Evolutionary conservation across 148 eudicot species (phyloP), one percentile per base, ranked within the genome.

Genomic region (Silene latifolia): DNA sequence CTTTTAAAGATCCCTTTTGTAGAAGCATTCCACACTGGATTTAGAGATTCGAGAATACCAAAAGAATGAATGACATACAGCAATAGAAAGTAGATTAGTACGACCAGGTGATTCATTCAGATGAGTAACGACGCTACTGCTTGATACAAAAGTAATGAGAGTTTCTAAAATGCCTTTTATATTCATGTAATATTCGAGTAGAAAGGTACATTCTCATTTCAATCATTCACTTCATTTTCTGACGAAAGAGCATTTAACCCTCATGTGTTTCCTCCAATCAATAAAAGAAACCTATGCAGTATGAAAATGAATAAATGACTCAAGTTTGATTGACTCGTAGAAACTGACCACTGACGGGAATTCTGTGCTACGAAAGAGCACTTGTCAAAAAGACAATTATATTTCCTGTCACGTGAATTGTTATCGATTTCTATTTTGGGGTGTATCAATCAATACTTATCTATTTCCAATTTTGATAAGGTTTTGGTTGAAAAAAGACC

Each of bases 161-260:
- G 57, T 21, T 67, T 46, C 13, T 44, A 44, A 44, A 20, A 44
- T 32, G 56, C 18, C 32, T n/a, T 25, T 39, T 39, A 39, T 39
- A 7, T 39, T 39, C 44, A 39, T 39, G 44, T 7, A 0, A 63
- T 10, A 63, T 63, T 27, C 44, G 10, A 14, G 67, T 66, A n/a
- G 67, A 25, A 63, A 63, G 42, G 48, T 46, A 35, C 23, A 57
- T 66, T 13, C 78, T 67, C 63, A 14, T 23, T 21, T 75, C 35
- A 32, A 67, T 29, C 23, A 18, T 27, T 24, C 68, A 53, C 7
- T 20, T 66, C 24, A 57, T 23, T 53, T 51, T 35, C 27, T 25
- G 3, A 58, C 62, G 18, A 56, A 65, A 56, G 73, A 42, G 29
- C 69, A 25, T 47, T 53, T 21, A 23, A 61, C 8, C n/a, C 24